phyloP scores from a whole-genome alignment of 2,329 filamentous ascomycete species.

The Orbilia quercus region DNA sequence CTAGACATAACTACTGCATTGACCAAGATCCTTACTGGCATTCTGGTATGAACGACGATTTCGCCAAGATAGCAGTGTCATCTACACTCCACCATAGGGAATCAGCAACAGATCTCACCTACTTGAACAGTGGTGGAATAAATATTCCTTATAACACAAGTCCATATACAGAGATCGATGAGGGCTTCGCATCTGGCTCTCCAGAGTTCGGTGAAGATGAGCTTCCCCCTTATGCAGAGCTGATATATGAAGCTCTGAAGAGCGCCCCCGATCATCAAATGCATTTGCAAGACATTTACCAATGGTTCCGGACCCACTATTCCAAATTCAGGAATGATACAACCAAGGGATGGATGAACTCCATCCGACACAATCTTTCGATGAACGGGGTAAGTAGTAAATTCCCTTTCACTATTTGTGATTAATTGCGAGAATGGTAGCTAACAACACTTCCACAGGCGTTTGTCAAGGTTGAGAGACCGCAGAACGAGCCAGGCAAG shows the following conservation, averaged over 20 bases:
- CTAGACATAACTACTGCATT: constrained; percentile 13
- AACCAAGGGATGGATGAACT: constrained; percentile 89
- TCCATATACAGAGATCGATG: constrained; percentile 51
- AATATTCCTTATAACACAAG: constrained; percentile 5
- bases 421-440: too few relatives aligned
- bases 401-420: constrained; percentile 16
- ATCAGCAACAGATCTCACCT: constrained; percentile 17
- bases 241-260: constrained; percentile 81
- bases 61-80: constrained; percentile 17
- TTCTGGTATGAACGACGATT: constrained; percentile 1
- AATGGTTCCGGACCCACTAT: constrained; percentile 87
- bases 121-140: constrained; percentile 27
- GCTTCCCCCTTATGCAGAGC: constrained; percentile 76
- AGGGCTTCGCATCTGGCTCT: constrained; percentile 9
- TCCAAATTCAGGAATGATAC: constrained; percentile 74
- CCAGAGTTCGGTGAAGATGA: constrained; percentile 27
- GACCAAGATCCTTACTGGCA: constrained; percentile 23
- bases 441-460: constrained; percentile 60
- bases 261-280: constrained; percentile 75
- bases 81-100: constrained; percentile 24
- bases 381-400: constrained; percentile 83
- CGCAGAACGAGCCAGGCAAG: constrained; percentile 57
- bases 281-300: constrained; percentile 86
- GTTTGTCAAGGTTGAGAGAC: constrained; percentile 65
- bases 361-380: constrained; percentile 91